Evolutionary conservation across 2,329 filamentous ascomycete species (phyloP), one percentile per base, ranked within the genome.

Genomic region (Calonectria pauciramosa): DNA sequence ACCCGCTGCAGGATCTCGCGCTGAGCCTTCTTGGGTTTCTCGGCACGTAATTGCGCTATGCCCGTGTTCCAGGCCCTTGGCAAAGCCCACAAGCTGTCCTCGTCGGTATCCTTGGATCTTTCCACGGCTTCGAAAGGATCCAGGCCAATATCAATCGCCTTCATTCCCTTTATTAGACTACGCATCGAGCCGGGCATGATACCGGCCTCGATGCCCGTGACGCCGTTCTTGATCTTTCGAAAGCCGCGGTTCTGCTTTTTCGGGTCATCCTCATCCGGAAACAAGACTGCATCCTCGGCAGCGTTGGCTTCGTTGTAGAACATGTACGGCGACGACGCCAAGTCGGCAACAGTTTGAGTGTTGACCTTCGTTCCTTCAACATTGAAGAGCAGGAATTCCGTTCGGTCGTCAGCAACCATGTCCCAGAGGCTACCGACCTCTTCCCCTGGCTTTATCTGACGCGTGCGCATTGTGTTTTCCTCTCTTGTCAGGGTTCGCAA

Each of bases 241-340:
- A 83, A 83, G 1, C 76, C 72, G 4, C 75, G 73, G 2, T 32
- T 78, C 9, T 75, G 51, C 20, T 59, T 80, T 1, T 75, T 60
- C 0, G 75, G 71, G 3, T 8, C 54, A 0, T 75, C 28, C 32
- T 82, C 81, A 6, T 82, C 77, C 0, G 81, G 80, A 13, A 83
- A 83, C 18, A 83, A 38, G 8, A 83, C 60, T 2, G 52, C 68
- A 11, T 83, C 82, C 51, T 83, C 81, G 4, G 54, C 72, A 2
- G 56, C 60, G 23, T 81, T 80, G 14, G 71, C 79, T 9, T 79
- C 56, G 68, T 78, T 83, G 60, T 83, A 83, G 68, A 82, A 83
- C 63, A 79, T 66, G 60, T 82, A 82, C 1, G 72, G 72, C 0
- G 65, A 70, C 3, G 34, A 14, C 7, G 52, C 59, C 13, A 76